Percentiles rank a stretch among this genome's conserved stretches.
These are phyloP conservation scores for Allomyces macrogynus DNA, from an alignment of 192 early-diverging fungal genomes.

Conservation along the genomic window DNA sequence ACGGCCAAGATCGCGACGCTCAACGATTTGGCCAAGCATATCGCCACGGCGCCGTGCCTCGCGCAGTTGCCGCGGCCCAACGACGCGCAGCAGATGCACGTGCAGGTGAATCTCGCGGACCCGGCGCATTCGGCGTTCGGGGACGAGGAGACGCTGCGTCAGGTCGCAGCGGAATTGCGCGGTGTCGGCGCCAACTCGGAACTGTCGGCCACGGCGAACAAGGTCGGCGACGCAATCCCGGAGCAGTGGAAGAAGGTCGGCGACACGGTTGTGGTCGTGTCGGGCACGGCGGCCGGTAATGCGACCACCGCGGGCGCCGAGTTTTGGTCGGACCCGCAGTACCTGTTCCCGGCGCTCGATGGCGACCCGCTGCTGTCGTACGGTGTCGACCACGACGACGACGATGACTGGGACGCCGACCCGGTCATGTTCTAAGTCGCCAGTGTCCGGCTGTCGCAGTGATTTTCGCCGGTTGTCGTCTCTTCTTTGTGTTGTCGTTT, in stretches of 20 bases:
- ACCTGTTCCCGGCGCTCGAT: conserved; percentile 59
- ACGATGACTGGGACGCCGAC: conserved; percentile 10
- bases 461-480: no score
- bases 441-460: no score
- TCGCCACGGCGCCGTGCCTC: conserved; percentile 29
- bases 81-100: background rate
- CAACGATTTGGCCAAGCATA: conserved; percentile 34
- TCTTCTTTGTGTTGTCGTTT: no score
- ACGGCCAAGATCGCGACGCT: conserved; percentile 18
- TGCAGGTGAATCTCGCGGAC: background rate
- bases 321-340: conserved; percentile 55
- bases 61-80: conserved; percentile 19
- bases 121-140: background rate
- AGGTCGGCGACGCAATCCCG: background rate
- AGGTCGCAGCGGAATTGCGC: conserved; percentile 7
- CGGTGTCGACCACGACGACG: conserved; percentile 37
- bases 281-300: background rate
- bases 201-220: background rate
- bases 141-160: conserved; percentile 3
- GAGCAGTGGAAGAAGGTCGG: background rate
- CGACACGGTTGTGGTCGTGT: background rate
- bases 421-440: background rate
- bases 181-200: background rate
- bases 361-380: conserved; percentile 73
- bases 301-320: conserved; percentile 13